Evolutionary conservation across 2,329 filamentous ascomycete species (phyloP).

Genomic region (Cladosporium sp.): DNA sequence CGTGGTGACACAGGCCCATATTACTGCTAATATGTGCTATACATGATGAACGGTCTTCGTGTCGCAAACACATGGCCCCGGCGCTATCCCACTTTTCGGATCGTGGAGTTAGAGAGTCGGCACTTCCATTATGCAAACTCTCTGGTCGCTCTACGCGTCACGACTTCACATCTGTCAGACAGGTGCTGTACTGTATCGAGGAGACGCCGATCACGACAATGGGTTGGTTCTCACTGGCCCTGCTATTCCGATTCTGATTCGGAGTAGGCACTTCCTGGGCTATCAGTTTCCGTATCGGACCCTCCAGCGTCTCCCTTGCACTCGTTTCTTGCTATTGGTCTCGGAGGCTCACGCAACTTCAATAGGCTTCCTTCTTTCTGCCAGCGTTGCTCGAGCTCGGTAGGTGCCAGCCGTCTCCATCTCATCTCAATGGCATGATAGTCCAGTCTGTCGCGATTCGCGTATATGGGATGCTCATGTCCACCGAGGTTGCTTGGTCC

Average conservation of each 20-base stretch:
- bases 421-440: not conserved
- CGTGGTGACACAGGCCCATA: not conserved
- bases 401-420: not conserved
- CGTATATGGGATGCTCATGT: not conserved
- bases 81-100: not conserved
- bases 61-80: not conserved
- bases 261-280: not conserved
- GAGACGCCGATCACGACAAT: not conserved
- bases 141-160: not conserved
- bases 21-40: not conserved
- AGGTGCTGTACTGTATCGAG: not conserved
- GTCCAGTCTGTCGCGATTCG: not conserved
- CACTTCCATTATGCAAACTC: not conserved
- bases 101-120: not conserved
- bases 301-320: not conserved
- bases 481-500: slow-evolving; percentile 1
- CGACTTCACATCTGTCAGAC: not conserved
- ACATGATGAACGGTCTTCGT: not conserved
- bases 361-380: not conserved
- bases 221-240: not conserved
- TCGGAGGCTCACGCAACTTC: not conserved
- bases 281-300: not conserved
- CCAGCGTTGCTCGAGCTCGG: not conserved
- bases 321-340: not conserved
- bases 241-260: not conserved